Base-by-base conservation (phyloP, 2,329 filamentous ascomycete species). In the Lecanicillium sp. region DNA sequence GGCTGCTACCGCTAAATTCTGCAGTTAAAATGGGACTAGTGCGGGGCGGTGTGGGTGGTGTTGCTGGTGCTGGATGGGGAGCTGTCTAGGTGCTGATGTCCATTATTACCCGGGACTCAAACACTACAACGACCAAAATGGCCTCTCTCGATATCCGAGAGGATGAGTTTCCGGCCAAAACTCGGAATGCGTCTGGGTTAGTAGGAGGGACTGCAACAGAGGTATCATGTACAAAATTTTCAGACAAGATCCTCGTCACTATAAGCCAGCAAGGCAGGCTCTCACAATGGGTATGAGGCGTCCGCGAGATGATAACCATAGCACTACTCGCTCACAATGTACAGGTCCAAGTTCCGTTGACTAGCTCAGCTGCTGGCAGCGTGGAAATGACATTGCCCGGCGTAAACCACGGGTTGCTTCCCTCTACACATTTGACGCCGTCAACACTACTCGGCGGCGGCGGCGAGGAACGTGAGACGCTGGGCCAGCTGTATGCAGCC, bases 171-270 rank as follows among this genome's bases (percentile, higher is more conserved):
- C 85, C 85, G 13, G 83, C 80, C 4, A 63, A 66, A 9, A 80
- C 76, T 3, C 79, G 72, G 37, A 68, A 70, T 44, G 69, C 68
- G 12, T 68, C 70, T 2, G 80, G 81, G 3, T 56, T 68, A 3
- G 76, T 95, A 44, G 77, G 81, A 45, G 79, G 78, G 20, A 59
- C 81, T 16, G 59, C 71, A 27, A 96, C 92, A 2, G 78, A 87
- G 47, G 80, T 85, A 25, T 80, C 78, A 29, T 72, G 73, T 9
- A 68, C 88, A 38, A 77, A 71, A 51, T 96, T 96, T 62, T 73
- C 80, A 8, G 92, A 96, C 71, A 94, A 87, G 62, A 87, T 98
- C 51, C 65, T 98, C 51, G 68, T 98, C 45, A 95, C 88, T 1
- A 73, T 96, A 43, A 85, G 85, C 1, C 92, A 96, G 63, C 76